Conservation (phyloP, 2,329 filamentous ascomycete species). For the Ophiostoma tasmaniense region DNA sequence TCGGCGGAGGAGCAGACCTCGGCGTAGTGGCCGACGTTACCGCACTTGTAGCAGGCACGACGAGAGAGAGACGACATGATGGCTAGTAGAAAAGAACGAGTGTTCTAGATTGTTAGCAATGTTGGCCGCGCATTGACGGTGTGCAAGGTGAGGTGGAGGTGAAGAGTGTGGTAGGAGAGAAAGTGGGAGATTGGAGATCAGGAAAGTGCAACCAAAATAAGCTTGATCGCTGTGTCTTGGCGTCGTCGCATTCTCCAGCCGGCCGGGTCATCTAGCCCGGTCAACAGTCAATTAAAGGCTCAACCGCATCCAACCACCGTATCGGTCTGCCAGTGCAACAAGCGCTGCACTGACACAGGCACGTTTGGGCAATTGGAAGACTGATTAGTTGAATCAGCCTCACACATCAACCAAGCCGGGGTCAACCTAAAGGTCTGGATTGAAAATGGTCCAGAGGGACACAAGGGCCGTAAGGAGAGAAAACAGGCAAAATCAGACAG, state of each 20-base stretch:
- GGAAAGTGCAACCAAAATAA: background rate
- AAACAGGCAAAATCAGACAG: too few relatives aligned
- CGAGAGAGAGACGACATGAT: constrained; percentile 73
- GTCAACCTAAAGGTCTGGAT: background rate
- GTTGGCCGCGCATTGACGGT: background rate
- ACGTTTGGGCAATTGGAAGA: background rate
- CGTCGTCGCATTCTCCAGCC: background rate
- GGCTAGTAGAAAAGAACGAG: constrained; percentile 22
- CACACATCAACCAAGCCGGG: background rate
- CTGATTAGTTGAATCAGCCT: background rate
- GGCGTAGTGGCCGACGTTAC: constrained; percentile 70
- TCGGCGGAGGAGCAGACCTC: constrained; percentile 97
- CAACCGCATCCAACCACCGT: background rate
- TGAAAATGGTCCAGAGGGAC: background rate
- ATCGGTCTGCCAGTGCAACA: background rate
- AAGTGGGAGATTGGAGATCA: background rate
- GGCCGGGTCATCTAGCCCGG: too few relatives aligned
- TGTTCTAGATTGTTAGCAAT: constrained; percentile 4
- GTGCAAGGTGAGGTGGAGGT: background rate
- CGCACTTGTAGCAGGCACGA: constrained; percentile 76
- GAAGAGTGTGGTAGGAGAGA: background rate
- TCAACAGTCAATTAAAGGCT: background rate
- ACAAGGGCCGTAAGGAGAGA: too few relatives aligned
- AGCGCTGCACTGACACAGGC: background rate
- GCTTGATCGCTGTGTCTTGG: background rate